A percentile compares a stretch with the other conserved stretches of the same genome.
phyloP scores from a whole-genome alignment of 495 filamentous ascomycete species.

The Penicillium robsamsonii region DNA sequence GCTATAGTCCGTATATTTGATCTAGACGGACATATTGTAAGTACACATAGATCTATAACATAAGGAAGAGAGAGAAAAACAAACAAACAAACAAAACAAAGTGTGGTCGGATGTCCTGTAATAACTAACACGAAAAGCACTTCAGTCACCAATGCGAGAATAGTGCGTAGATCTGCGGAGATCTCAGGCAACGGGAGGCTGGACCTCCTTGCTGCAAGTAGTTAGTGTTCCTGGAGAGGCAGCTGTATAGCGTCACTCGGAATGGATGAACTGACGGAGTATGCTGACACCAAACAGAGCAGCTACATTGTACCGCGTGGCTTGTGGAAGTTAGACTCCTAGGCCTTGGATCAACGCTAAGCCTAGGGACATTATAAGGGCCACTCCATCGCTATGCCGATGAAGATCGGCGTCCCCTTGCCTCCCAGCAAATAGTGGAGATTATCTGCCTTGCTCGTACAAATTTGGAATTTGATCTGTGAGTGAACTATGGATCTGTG shows the following conservation, averaged over 20 bases:
- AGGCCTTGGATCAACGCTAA: slow-evolving; percentile 10
- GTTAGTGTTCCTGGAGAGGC: not conserved
- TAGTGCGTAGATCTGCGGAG: slow-evolving; percentile 2
- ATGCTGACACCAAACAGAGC: slow-evolving; percentile 10
- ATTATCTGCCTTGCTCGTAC: not conserved
- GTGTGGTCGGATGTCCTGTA: not conserved
- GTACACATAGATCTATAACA: too few species aligned
- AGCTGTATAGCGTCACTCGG: slow-evolving; percentile 9
- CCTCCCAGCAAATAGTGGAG: not conserved
- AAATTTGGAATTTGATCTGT: not conserved
- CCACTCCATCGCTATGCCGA: slow-evolving; percentile 13
- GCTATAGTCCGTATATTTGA: not conserved
- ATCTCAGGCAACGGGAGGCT: not conserved
- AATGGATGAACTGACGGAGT: slow-evolving; percentile 14
- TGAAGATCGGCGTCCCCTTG: slow-evolving; percentile 20
- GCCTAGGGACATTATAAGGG: not conserved
- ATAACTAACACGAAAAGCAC: not conserved
- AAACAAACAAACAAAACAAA: not conserved
- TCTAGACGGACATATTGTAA: too few species aligned
- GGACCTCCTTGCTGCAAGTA: slow-evolving; percentile 2
- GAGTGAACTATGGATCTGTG: not conserved
- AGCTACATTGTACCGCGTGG: not conserved
- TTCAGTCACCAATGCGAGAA: slow-evolving; percentile 8
- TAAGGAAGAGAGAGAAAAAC: not conserved
- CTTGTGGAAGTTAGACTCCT: not conserved